Evolutionary conservation across 495 filamentous ascomycete genomes (phyloP).

Genomic region (Tuber indicum): DNA sequence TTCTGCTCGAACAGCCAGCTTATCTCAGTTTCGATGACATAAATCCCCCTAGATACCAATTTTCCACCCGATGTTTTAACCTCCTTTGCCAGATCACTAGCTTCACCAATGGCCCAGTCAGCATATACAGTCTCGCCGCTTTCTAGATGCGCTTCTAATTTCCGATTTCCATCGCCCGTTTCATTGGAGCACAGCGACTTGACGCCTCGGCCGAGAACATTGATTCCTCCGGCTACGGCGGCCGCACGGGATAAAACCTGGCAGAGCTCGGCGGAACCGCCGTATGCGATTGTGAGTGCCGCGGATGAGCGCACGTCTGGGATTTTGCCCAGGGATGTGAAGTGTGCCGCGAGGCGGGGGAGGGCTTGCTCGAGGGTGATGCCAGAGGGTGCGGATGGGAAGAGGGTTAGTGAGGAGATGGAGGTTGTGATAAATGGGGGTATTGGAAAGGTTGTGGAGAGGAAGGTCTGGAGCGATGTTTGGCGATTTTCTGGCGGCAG

Average conservation of each 20-base stretch:
- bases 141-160: constrained; percentile 10
- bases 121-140: constrained; percentile 28
- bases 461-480: constrained; percentile 47
- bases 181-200: constrained; percentile 36
- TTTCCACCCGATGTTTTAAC: background rate
- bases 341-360: constrained; percentile 66
- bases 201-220: constrained; percentile 70
- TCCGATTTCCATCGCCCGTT: constrained; percentile 1
- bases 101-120: constrained; percentile 23
- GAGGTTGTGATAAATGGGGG: constrained; percentile 61
- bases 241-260: constrained; percentile 89
- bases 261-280: constrained; percentile 81
- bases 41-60: constrained; percentile 7
- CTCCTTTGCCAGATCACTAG: background rate
- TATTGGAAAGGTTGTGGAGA: constrained; percentile 66
- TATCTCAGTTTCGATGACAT: constrained; percentile 14
- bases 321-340: constrained; percentile 66
- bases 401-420: constrained; percentile 72
- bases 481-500: constrained; percentile 1
- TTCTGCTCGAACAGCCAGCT: constrained; percentile 27
- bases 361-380: constrained; percentile 61
- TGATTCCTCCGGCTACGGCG: constrained; percentile 85
- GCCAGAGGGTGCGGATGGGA: constrained; percentile 52
- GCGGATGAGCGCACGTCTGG: constrained; percentile 37
- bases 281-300: constrained; percentile 54